Conservation (phyloP, 306 rosid species). For the Cicer arietinum region DNA sequence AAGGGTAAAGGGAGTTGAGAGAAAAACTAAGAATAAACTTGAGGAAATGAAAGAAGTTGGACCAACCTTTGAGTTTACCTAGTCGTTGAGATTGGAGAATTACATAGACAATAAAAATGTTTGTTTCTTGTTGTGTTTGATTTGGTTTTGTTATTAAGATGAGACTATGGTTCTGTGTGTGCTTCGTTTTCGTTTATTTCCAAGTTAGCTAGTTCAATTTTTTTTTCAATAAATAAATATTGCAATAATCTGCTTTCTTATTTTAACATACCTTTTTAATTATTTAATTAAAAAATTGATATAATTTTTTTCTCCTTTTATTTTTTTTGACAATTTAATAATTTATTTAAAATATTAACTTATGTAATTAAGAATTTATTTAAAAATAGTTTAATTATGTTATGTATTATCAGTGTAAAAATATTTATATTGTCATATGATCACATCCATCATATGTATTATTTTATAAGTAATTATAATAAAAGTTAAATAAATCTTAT, state of each 20-base stretch:
- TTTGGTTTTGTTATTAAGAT: slow-evolving; percentile 31
- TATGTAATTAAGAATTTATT: too few species aligned
- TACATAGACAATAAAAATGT: neutral
- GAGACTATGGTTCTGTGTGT: slow-evolving; percentile 2
- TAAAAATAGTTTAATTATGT: too few species aligned
- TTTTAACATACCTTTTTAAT: neutral
- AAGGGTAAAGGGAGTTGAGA: slow-evolving; percentile 30
- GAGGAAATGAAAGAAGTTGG: slow-evolving; percentile 30
- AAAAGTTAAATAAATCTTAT: too few species aligned
- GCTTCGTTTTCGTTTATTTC: slow-evolving; percentile 25
- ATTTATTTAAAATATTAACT: too few species aligned
- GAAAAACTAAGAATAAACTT: slow-evolving; percentile 27
- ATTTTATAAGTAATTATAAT: too few species aligned
- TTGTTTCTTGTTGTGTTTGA: neutral
- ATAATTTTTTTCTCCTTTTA: too few species aligned
- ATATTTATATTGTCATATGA: too few species aligned
- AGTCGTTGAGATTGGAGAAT: slow-evolving; percentile 36
- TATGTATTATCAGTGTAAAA: too few species aligned
- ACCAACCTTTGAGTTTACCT: slow-evolving; percentile 51
- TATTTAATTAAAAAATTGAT: neutral
- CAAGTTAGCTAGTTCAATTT: neutral
- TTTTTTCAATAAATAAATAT: neutral
- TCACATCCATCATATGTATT: too few species aligned
- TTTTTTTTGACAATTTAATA: too few species aligned
- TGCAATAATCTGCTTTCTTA: neutral